phyloP scores from a whole-genome alignment of 352 stramenopile species.

The Thraustotheca clavata region DNA sequence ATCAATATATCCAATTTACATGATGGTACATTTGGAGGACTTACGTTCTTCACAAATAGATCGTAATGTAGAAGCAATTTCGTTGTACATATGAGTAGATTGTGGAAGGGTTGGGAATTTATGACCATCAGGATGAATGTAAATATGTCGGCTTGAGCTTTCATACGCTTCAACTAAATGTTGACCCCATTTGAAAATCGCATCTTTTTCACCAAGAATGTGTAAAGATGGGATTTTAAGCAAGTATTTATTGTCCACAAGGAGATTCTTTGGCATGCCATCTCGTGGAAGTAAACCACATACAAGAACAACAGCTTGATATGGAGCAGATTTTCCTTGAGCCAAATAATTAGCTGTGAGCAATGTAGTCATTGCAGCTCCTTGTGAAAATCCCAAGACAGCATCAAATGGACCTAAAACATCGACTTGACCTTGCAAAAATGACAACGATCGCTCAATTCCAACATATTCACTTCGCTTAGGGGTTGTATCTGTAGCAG shows the following conservation, averaged over 20 bases:
- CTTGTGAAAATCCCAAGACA: constrained; percentile 79
- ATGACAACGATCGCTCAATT: constrained; percentile 25
- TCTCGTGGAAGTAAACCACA: constrained; percentile 11
- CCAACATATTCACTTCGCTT: constrained; percentile 7
- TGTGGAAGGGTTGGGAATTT: constrained; percentile 26
- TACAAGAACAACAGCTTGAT: constrained; percentile 16
- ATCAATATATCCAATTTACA: no score
- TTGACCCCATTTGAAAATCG: constrained; percentile 31
- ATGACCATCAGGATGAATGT: constrained; percentile 27
- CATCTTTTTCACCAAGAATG: constrained; percentile 48
- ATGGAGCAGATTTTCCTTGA: background rate
- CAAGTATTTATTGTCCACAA: background rate
- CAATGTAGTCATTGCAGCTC: constrained; percentile 21
- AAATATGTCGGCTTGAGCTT: constrained; percentile 13
- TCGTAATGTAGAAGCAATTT: constrained; percentile 22
- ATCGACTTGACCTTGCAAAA: constrained; percentile 45
- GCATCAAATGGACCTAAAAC: constrained; percentile 58
- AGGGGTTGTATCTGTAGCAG: background rate
- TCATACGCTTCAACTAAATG: constrained; percentile 30
- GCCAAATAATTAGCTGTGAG: constrained; percentile 9
- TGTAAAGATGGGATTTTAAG: constrained; percentile 37
- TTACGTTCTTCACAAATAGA: background rate
- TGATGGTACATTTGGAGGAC: no score
- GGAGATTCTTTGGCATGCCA: background rate
- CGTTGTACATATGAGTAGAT: constrained; percentile 26